Percentiles rank a stretch among this genome's conserved stretches.
Conservation (phyloP, 2,329 filamentous ascomycete genomes). For the Coniochaeta sp. region DNA sequence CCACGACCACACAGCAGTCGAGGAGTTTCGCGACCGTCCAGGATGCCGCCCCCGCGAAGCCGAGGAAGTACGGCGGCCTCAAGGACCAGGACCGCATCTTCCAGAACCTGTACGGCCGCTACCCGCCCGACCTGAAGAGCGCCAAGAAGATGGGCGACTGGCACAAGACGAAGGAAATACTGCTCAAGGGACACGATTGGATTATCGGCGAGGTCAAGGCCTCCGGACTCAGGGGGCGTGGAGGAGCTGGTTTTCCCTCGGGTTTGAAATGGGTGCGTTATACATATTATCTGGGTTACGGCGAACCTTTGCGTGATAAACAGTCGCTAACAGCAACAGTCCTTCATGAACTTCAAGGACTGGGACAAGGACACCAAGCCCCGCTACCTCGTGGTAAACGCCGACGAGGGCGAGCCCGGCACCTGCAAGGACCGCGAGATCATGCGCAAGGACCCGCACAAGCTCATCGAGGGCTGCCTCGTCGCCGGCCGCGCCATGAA, state of each 20-base stretch:
- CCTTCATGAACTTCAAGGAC: slow-evolving; percentile 99
- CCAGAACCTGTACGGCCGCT: slow-evolving; percentile 94
- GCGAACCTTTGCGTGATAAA: background rate
- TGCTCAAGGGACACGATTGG: slow-evolving; percentile 96
- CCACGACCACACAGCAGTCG: slow-evolving; percentile 40
- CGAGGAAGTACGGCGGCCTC: slow-evolving; percentile 72
- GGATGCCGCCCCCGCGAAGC: slow-evolving; percentile 57
- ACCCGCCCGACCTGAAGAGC: slow-evolving; percentile 83
- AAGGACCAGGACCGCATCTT: slow-evolving; percentile 98
- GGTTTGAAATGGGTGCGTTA: slow-evolving; percentile 94
- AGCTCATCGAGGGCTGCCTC: slow-evolving; percentile 94
- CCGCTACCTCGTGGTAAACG: slow-evolving; percentile 95
- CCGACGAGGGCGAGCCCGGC: slow-evolving; percentile 96
- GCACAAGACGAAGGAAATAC: slow-evolving; percentile 99
- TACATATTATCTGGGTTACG: slow-evolving; percentile 4
- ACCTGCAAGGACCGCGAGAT: slow-evolving; percentile 99
- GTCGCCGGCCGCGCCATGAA: slow-evolving; percentile 98
- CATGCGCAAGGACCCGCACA: slow-evolving; percentile 99
- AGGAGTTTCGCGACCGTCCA: slow-evolving; percentile 78
- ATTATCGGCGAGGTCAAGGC: slow-evolving; percentile 97
- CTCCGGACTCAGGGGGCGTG: slow-evolving; percentile 89
- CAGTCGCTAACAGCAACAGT: slow-evolving; percentile 44
- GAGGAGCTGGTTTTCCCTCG: slow-evolving; percentile 95
- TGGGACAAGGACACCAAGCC: slow-evolving; percentile 98
- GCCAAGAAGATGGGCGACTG: slow-evolving; percentile 98